phyloP scores from a whole-genome alignment of 2,329 filamentous ascomycete genomes.

The Ophiostoma perfectum region DNA sequence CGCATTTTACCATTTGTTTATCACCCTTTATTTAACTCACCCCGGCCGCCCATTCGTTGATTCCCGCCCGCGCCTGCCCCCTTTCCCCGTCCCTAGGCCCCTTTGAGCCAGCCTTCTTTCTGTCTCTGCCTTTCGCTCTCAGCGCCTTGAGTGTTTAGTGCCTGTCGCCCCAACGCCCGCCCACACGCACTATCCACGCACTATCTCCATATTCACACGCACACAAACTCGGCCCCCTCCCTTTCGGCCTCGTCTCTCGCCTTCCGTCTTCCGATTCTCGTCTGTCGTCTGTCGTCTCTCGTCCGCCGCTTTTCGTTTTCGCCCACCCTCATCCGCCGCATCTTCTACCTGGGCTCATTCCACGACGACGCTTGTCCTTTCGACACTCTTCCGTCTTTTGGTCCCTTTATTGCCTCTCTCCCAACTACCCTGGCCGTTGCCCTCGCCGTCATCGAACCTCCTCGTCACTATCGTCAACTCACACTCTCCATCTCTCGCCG shows the following conservation, averaged over 20 bases:
- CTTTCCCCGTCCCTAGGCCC: constrained; percentile 4
- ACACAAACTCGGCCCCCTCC: constrained; percentile 11
- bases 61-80: constrained; percentile 3
- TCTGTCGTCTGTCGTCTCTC: too few species aligned
- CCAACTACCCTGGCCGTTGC: not conserved
- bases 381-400: too few species aligned
- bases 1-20: not conserved
- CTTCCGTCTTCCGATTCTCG: not conserved
- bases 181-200: not conserved
- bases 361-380: too few species aligned
- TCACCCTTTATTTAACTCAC: not conserved
- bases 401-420: too few species aligned
- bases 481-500: not conserved
- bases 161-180: not conserved
- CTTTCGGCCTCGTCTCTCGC: constrained; percentile 3
- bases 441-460: not conserved
- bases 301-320: too few species aligned
- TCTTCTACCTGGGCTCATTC: too few species aligned
- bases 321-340: too few species aligned
- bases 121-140: not conserved
- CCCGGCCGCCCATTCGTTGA: not conserved
- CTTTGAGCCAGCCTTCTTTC: not conserved
- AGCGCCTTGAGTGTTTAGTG: not conserved
- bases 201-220: not conserved
- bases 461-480: not conserved